A percentile compares a stretch with the other conserved stretches of the same genome.
These are phyloP conservation scores for Chenopodium formosanum DNA, from an alignment of 148 eudicot species.

Conservation along the genomic window DNA sequence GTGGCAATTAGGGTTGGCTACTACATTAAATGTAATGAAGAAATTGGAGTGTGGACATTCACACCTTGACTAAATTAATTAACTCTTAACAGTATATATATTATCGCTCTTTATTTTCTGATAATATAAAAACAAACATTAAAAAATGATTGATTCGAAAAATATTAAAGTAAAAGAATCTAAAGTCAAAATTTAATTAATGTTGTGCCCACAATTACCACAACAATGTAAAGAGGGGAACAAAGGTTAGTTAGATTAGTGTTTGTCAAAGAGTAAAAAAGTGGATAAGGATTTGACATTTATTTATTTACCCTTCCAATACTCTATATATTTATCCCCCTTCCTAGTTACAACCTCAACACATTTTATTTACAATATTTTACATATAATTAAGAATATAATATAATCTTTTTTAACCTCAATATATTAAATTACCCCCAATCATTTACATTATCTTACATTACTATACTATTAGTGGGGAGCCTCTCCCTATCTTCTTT, in stretches of 20 bases:
- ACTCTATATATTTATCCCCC: neutral
- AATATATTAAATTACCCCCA: neutral
- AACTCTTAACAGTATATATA: too few species aligned
- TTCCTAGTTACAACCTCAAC: neutral
- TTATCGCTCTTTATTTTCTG: too few species aligned
- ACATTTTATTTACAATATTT: neutral
- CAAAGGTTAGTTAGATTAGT: slow-evolving; percentile 16
- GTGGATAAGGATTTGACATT: slow-evolving; percentile 10
- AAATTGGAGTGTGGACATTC: too few species aligned
- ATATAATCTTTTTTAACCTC: neutral
- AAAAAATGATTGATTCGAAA: neutral
- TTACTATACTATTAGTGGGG: slow-evolving; percentile 19
- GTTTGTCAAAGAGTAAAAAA: slow-evolving; percentile 8
- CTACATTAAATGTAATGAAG: too few species aligned
- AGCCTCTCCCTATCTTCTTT: slow-evolving; percentile 20
- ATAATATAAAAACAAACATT: neutral
- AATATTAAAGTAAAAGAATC: neutral
- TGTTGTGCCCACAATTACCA: slow-evolving; percentile 2
- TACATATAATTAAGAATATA: neutral
- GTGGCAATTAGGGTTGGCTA: too few species aligned
- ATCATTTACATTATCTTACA: slow-evolving; percentile 11
- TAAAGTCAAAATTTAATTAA: slow-evolving; percentile 9
- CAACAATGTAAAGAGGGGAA: slow-evolving; percentile 8
- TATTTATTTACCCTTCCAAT: neutral
- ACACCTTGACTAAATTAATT: too few species aligned